A percentile compares a stretch with the other conserved stretches of the same genome.
These are phyloP conservation scores for Przewalskia tangutica DNA, from an alignment of 257 asterid genomes.

Conservation along the genomic window DNA sequence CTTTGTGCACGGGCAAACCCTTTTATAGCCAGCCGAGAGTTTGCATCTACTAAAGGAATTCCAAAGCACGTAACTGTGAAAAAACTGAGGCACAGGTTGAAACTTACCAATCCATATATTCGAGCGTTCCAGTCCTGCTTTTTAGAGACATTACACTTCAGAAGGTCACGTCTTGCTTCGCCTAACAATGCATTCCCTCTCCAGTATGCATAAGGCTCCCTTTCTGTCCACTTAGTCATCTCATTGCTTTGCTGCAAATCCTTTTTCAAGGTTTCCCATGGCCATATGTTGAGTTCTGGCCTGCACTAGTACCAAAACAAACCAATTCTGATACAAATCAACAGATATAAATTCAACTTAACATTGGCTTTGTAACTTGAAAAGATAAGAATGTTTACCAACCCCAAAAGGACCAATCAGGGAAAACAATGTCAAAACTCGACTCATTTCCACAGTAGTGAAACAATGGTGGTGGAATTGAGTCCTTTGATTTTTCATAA, in stretches of 20 bases:
- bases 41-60: background rate
- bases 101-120: slow-evolving; percentile 45
- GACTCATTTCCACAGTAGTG: slow-evolving; percentile 54
- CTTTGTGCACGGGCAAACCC: background rate
- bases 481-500: slow-evolving; percentile 8
- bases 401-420: slow-evolving; percentile 99
- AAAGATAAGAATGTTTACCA: slow-evolving; percentile 53
- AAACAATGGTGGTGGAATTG: slow-evolving; percentile 56
- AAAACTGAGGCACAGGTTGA: background rate
- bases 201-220: slow-evolving; percentile 86
- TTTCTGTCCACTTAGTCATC: slow-evolving; percentile 49
- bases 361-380: background rate
- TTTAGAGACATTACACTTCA: slow-evolving; percentile 44
- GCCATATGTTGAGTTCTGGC: slow-evolving; percentile 77
- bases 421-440: slow-evolving; percentile 62
- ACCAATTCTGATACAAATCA: background rate
- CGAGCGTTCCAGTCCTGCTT: slow-evolving; percentile 47
- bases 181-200: slow-evolving; percentile 48
- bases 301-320: slow-evolving; percentile 20
- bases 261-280: slow-evolving; percentile 59
- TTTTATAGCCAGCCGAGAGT: background rate
- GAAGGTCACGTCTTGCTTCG: slow-evolving; percentile 26
- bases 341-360: background rate
- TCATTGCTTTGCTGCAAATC: slow-evolving; percentile 44
- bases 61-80: background rate